These are phyloP conservation scores for Gamsiella multidivaricata DNA, from an alignment of 192 early-diverging fungal species.

Conservation along the genomic window DNA sequence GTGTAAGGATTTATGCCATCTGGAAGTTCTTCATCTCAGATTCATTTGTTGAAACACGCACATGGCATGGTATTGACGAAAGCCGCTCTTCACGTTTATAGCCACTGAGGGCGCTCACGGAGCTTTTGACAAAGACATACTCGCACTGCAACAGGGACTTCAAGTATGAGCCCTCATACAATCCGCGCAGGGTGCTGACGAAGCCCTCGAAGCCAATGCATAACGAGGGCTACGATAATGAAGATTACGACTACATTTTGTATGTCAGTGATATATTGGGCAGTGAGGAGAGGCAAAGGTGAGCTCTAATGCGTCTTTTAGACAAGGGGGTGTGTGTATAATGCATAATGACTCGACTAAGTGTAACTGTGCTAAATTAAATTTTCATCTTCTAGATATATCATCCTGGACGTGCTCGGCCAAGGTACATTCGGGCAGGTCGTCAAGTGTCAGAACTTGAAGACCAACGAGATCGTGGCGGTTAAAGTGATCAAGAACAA, in stretches of 20 bases:
- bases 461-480: constrained; percentile 91
- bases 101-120: constrained; percentile 68
- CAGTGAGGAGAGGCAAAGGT: constrained; percentile 88
- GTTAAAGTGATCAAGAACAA: constrained; percentile 99
- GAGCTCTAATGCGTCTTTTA: constrained; percentile 24
- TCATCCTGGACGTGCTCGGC: constrained; percentile 94
- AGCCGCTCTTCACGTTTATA: too few species aligned
- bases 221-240: constrained; percentile 96
- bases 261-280: constrained; percentile 98
- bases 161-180: constrained; percentile 78
- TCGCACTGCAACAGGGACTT: constrained; percentile 84
- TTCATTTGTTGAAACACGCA: too few species aligned
- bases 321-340: too few species aligned
- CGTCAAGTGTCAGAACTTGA: constrained; percentile 93
- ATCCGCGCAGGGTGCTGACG: constrained; percentile 92
- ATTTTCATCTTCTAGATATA: constrained; percentile 67
- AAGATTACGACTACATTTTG: constrained; percentile 95
- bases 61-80: too few species aligned
- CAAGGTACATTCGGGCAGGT: constrained; percentile 99
- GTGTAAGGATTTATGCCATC: constrained; percentile 44
- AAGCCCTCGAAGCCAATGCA: constrained; percentile 90
- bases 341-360: too few species aligned
- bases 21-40: too few species aligned
- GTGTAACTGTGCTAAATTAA: not conserved
- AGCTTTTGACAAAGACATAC: constrained; percentile 77